Base-by-base conservation (phyloP, 331 rosid genomes). In the Ulmus americana region DNA sequence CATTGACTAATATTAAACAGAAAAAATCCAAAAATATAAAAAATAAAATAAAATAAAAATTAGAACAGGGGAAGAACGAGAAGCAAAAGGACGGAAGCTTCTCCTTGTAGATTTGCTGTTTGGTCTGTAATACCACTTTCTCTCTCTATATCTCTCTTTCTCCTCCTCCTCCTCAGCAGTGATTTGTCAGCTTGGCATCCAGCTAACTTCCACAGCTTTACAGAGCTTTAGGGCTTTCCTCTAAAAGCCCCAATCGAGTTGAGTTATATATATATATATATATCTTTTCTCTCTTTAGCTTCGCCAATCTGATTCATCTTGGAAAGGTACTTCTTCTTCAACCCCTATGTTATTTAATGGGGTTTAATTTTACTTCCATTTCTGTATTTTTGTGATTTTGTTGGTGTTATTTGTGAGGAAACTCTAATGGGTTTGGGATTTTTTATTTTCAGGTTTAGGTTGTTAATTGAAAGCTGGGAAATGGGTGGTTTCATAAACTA, bases 201-300 rank as follows among this genome's bases (percentile, higher is more conserved):
- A 61, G 65, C 65, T 61, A 61, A 61, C 51, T n/a, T 18, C n/a
- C 16, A 1, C 45, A 7, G 39, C 65, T 43, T 60, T 61, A 61
- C 65, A 44, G 52, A 42, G 13, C 50, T 43, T 61, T 61, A 44
- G 52, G 65, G 11, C 5, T 61, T 18, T 55, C 59, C 59, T 55
- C 15, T 55, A 55, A 22, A 55, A 5, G 15, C 1, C 12, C 6
- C 59, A 8, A 5, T 14, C 56, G 20, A 16, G 35, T 52, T 52
- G 56, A 5, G 16, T 52, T 22, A 1, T 28, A 7, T 55, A 6
- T 54, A 1, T 20, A 20, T 20, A 20, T 28, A 28, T 28, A 28
- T 28, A 2, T 53, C 38, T 55, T 10, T 18, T 3, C 1, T n/a
- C 42, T 4, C 35, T 13, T 55, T 54, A 20, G 35, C 35, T 48